phyloP scores from a whole-genome alignment of 148 eudicot genomes.

The Heliamphora exappendiculata region DNA sequence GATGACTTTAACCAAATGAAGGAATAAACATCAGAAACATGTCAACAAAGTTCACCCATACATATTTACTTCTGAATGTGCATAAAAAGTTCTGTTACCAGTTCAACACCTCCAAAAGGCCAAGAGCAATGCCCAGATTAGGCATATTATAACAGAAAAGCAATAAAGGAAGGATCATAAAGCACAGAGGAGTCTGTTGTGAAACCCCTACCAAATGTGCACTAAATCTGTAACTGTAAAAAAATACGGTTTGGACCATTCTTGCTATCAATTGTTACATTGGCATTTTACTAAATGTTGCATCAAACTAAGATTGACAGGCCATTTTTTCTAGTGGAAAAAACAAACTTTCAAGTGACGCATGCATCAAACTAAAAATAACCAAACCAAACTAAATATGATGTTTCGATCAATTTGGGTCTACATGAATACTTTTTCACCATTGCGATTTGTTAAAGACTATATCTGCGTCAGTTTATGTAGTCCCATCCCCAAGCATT shows the following conservation, averaged over 20 bases:
- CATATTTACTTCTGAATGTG: not conserved
- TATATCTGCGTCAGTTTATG: no score
- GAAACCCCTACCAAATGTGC: not conserved
- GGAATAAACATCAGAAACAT: not conserved
- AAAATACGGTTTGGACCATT: not conserved
- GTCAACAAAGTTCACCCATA: not conserved
- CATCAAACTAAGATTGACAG: not conserved
- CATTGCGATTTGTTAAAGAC: no score
- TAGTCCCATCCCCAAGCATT: no score
- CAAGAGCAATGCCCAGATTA: not conserved
- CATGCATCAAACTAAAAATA: not conserved
- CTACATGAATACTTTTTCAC: no score
- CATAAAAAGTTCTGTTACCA: not conserved
- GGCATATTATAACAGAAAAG: not conserved
- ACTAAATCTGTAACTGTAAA: not conserved
- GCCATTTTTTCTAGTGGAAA: not conserved
- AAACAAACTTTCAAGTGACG: not conserved
- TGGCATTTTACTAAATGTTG: not conserved
- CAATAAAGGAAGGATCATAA: not conserved
- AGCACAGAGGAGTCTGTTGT: not conserved
- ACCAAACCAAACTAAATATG: not conserved
- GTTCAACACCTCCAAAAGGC: not conserved
- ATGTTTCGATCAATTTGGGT: no score
- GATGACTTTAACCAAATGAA: not conserved
- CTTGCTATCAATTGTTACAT: not conserved